These are phyloP conservation scores for Colletotrichum godetiae DNA, from an alignment of 2,329 filamentous ascomycete species.

Conservation along the genomic window DNA sequence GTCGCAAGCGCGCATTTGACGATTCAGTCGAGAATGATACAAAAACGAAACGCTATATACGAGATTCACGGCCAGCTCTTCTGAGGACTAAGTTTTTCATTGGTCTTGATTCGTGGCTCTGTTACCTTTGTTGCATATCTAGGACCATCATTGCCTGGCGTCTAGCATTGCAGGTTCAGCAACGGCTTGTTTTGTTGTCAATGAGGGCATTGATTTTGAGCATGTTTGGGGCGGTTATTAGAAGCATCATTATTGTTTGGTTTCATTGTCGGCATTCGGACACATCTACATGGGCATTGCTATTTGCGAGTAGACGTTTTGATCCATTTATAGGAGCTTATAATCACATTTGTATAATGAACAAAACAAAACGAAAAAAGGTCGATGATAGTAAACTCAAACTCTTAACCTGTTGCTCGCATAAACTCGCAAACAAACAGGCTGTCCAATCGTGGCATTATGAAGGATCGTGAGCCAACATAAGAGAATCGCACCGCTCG, in stretches of 20 bases:
- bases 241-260: conserved; percentile 3
- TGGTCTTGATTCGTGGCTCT: neutral
- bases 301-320: neutral
- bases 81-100: neutral
- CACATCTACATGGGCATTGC: neutral
- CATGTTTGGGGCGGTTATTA: neutral
- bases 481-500: too few species aligned
- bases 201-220: neutral
- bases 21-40: neutral
- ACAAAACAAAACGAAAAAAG: too few species aligned
- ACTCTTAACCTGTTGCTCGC: too few species aligned
- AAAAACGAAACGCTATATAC: neutral
- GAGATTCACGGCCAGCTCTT: neutral
- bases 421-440: too few species aligned
- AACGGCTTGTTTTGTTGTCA: neutral
- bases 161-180: neutral
- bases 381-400: too few species aligned
- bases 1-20: neutral
- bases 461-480: too few species aligned
- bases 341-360: neutral
- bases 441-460: too few species aligned
- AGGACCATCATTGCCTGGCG: conserved; percentile 6
- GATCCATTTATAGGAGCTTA: neutral
- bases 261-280: neutral
- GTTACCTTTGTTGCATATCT: neutral